These are phyloP conservation scores for Collybia mongolica DNA, from an alignment of 768 basidiomycete species.

Conservation along the genomic window DNA sequence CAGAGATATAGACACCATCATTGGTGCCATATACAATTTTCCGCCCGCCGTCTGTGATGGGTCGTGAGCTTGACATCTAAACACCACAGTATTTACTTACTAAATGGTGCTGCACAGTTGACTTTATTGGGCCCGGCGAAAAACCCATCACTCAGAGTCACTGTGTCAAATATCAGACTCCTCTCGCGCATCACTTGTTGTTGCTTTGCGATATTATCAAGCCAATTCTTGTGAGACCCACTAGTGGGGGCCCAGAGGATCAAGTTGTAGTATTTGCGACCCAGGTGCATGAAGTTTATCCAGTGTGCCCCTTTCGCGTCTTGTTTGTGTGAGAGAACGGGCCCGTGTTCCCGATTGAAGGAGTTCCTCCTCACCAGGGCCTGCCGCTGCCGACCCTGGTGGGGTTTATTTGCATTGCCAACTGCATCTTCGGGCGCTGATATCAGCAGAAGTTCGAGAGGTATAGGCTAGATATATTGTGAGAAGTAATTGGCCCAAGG, in stretches of 20 bases:
- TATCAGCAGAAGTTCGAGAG: slow-evolving; percentile 87
- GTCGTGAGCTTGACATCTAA: slow-evolving; percentile 6
- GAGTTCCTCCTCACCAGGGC: slow-evolving; percentile 45
- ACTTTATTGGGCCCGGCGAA: slow-evolving; percentile 85
- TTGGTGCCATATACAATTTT: slow-evolving; percentile 96
- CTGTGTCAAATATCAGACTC: slow-evolving; percentile 84
- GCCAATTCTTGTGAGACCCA: slow-evolving; percentile 88
- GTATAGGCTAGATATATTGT: slow-evolving; percentile 71
- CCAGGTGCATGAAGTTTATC: slow-evolving; percentile 92
- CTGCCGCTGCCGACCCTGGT: slow-evolving; percentile 37
- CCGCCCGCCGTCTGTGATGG: slow-evolving; percentile 65
- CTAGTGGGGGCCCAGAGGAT: slow-evolving; percentile 89
- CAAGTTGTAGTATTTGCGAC: slow-evolving; percentile 88
- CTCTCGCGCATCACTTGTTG: slow-evolving; percentile 83
- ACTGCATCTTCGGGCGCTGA: slow-evolving; percentile 69
- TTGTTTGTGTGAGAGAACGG: slow-evolving; percentile 52
- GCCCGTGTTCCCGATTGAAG: slow-evolving; percentile 35
- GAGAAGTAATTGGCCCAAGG: too few species aligned
- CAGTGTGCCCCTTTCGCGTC: slow-evolving; percentile 83
- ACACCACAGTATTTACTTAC: slow-evolving; percentile 51
- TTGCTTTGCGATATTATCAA: slow-evolving; percentile 88
- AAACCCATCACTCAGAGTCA: slow-evolving; percentile 83
- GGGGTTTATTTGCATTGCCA: slow-evolving; percentile 31
- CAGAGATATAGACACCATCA: slow-evolving; percentile 94
- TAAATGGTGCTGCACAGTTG: slow-evolving; percentile 85